Percentiles rank a stretch among this genome's conserved stretches.
Conservation (phyloP, 1,139 yeast genomes). For the Magnusiomyces tetraspermus region DNA sequence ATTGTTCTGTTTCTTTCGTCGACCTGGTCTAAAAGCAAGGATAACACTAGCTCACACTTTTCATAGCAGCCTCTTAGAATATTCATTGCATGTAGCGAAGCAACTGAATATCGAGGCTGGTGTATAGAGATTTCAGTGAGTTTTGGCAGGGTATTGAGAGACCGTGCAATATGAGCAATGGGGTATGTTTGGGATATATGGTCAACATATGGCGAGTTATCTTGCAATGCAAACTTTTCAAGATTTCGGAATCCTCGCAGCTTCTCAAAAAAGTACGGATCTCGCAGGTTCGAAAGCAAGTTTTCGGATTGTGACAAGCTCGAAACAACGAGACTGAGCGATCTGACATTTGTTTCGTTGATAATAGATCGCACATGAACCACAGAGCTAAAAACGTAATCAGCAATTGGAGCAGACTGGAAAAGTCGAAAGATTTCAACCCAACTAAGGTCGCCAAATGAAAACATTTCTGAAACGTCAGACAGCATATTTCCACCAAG, state of each 20-base stretch:
- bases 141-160: neutral
- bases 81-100: neutral
- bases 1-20: neutral
- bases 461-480: neutral
- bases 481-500: neutral
- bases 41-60: slow-evolving; percentile 1
- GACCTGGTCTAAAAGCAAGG: neutral
- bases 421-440: neutral
- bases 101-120: slow-evolving; percentile 1
- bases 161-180: neutral
- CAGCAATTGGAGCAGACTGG: neutral
- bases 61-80: neutral
- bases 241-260: neutral
- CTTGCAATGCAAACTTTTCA: neutral
- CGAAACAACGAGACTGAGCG: neutral
- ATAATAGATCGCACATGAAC: neutral
- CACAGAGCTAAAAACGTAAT: neutral
- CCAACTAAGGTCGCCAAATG: slow-evolving; percentile 2
- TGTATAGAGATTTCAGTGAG: neutral
- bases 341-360: neutral
- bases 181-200: neutral
- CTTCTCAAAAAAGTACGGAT: neutral
- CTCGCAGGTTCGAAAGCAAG: neutral
- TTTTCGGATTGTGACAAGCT: neutral
- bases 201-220: neutral